Base-by-base conservation (phyloP, 305 asterid species). In the Solanum hybrid region DNA sequence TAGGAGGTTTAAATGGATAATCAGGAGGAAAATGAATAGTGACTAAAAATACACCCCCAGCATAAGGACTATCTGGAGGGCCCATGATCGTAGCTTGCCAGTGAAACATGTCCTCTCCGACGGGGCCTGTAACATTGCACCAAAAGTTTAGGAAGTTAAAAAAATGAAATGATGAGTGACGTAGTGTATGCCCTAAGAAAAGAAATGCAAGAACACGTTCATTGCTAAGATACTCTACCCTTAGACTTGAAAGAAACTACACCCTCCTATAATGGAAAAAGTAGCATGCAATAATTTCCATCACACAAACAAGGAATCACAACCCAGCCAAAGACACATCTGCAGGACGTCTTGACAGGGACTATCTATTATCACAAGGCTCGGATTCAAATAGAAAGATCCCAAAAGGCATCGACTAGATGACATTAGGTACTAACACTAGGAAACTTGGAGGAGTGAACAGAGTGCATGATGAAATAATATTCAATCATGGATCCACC, bases 71-170 rank as follows among this genome's bases (percentile, higher is more conserved):
- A 90, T 94, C 97, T 42, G 94, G 95, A 14, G 97, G 97, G 19
- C 97, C 96, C 97, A 95, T 95, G 45, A 95, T 94, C 1, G 96
- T 95, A 78, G 95, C 97, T 92, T 95, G 96, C 97, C 96, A 95
- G 90, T 95, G 96, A 91, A 95, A 95, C 95, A 95, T 94, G 93
- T 95, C 98, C 92, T 95, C 98, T 37, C 95, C 97, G 90, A 95
- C 98, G 66, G 97, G 98, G 45, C 96, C 96, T 94, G 92, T 90
- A 78, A 86, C 88, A 35, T 88, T 11, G 56, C 26, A 71, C 15
- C 26, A 88, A 8, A 82, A 87, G 66, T 86, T n/a, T 82, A 45
- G 73, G 10, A 82, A 84, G 75, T 29, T 45, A 29, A 31, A 81
- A 40, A 19, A 19, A 45, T 17, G 27, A 29, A 31, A 6, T 45